These are phyloP conservation scores for Beta corolliflora DNA, from an alignment of 179 eudicot genomes.

Conservation along the genomic window DNA sequence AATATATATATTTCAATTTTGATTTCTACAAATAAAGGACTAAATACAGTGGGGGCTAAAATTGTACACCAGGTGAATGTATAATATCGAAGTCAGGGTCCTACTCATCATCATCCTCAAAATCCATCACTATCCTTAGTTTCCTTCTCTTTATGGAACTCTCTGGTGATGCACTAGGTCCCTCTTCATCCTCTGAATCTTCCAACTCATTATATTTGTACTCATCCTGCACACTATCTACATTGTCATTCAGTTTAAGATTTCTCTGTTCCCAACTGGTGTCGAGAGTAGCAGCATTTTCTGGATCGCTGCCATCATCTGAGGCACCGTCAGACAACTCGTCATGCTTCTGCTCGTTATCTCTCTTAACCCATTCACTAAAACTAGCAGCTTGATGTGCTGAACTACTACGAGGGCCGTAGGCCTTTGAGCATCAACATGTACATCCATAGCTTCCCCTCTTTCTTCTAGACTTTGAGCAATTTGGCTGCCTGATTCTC, in stretches of 20 bases:
- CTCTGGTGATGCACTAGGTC: slow-evolving; percentile 36
- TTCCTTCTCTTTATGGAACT: slow-evolving; percentile 57
- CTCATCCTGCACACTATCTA: slow-evolving; percentile 10
- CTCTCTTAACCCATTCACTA: slow-evolving; percentile 21
- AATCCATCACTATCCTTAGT: slow-evolving; percentile 67
- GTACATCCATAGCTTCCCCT: slow-evolving; percentile 29
- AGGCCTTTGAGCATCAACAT: neutral
- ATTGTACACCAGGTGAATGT: no score
- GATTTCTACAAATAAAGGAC: no score
- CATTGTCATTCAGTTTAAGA: slow-evolving; percentile 1
- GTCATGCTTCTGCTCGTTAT: slow-evolving; percentile 29
- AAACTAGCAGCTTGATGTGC: slow-evolving; percentile 28
- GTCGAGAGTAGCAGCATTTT: slow-evolving; percentile 7
- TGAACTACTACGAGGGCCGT: slow-evolving; percentile 27
- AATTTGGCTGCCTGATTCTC: slow-evolving; percentile 17
- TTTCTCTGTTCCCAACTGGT: neutral
- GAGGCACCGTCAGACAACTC: slow-evolving; percentile 38
- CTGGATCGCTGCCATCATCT: slow-evolving; percentile 3
- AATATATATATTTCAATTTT: no score
- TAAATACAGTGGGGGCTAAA: no score
- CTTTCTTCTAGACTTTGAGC: slow-evolving; percentile 33
- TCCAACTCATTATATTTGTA: slow-evolving; percentile 26
- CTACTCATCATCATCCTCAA: slow-evolving; percentile 67
- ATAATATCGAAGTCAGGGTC: neutral
- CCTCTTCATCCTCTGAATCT: slow-evolving; percentile 40